Conservation (phyloP, 2,329 filamentous ascomycete genomes). For the Nemania abortiva region DNA sequence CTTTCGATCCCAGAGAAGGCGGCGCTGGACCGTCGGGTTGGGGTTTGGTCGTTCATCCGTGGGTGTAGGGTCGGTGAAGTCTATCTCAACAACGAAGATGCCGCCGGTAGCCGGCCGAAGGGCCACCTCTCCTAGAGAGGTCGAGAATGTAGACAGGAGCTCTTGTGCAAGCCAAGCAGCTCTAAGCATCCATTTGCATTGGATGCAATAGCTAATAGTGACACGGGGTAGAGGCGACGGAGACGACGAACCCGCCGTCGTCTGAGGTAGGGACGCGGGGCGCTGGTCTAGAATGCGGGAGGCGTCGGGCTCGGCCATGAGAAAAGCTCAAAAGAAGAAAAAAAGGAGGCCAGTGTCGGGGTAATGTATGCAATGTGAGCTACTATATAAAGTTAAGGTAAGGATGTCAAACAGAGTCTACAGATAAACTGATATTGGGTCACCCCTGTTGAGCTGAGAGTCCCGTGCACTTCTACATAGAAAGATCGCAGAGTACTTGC, state of each 20-base stretch:
- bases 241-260: conserved; percentile 23
- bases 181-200: conserved; percentile 91
- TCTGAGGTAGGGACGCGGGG: conserved; percentile 18
- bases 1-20: conserved; percentile 88
- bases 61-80: conserved; percentile 48
- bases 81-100: conserved; percentile 80
- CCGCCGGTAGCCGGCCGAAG: conserved; percentile 88
- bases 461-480: too few relatives aligned
- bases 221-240: conserved; percentile 73
- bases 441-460: too few relatives aligned
- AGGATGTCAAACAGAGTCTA: too few relatives aligned
- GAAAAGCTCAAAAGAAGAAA: background rate
- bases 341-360: background rate
- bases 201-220: conserved; percentile 91
- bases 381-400: too few relatives aligned
- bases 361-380: background rate
- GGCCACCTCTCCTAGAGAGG: conserved; percentile 85
- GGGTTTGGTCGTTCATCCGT: conserved; percentile 41
- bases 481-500: too few relatives aligned
- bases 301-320: conserved; percentile 44
- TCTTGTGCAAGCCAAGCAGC: conserved; percentile 96
- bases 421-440: too few relatives aligned
- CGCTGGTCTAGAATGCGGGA: conserved; percentile 31
- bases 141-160: conserved; percentile 91
- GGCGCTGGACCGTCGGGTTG: conserved; percentile 56